Evolutionary conservation across 2,329 filamentous ascomycete genomes (phyloP), one percentile per base, ranked within the genome.

Genomic region (Ophiosphaerella narmari): DNA sequence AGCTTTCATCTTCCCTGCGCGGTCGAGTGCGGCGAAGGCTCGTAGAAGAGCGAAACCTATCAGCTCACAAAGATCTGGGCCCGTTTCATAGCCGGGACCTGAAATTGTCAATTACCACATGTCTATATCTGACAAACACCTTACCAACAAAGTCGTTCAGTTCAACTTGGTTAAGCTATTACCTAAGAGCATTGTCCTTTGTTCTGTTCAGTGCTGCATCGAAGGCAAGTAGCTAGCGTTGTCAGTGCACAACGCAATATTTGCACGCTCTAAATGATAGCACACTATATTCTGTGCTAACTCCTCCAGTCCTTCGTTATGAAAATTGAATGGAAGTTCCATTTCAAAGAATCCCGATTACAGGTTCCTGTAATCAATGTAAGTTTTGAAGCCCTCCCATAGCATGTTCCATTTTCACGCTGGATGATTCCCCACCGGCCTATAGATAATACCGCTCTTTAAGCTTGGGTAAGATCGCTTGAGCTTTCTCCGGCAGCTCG

Each of bases 321-420:
- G 18, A 8, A 44, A 62, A 24, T 63, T 53, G 18, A 59, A 59
- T 26, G 46, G 52, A 33, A 61, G 54, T 33, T 63, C 44, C 56
- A 62, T 62, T 1, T 38, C 42, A 42, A 64, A 1, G 6, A 21
- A 31, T 62, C 62, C 2, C 57, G 60, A 23, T 51, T 38, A 23
- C 57, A 57, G n/a, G 7, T 43, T 31, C 41, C n/a, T 1, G 4
- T 47, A 43, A 18, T 58, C 49, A 26, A 40, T 16, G 12, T 36
- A 49, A 36, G 43, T 51, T 43, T 60, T 51, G 31, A 39, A 59
- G 7, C 45, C 50, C 11, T 54, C 41, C 44, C 48, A 52, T 32
- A 54, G 32, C 11, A 58, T 62, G 18, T 46, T 21, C 56, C 52
- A 60, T 38, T 58, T 55, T 18, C 45, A 48, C 0, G 57, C 43